phyloP scores from a whole-genome alignment of 2,329 filamentous ascomycete genomes.

The Fusarium longipes region DNA sequence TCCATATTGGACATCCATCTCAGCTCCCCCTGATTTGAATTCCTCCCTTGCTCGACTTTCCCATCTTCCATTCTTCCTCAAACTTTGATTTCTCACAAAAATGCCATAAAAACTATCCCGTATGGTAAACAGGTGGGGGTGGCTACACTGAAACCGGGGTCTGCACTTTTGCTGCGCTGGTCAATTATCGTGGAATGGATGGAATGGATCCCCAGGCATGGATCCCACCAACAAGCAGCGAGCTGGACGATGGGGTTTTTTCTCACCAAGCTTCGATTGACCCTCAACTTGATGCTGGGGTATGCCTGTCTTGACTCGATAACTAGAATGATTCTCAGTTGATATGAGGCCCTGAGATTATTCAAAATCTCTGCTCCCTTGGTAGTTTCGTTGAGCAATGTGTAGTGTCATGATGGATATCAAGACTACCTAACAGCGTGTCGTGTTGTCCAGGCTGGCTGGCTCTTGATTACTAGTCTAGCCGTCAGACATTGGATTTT shows the following conservation, averaged over 20 bases:
- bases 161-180: conserved; percentile 29
- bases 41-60: neutral
- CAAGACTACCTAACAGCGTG: neutral
- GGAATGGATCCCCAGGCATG: conserved; percentile 25
- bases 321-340: conserved; percentile 23
- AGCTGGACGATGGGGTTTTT: conserved; percentile 37
- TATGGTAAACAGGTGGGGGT: conserved; percentile 33
- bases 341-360: conserved; percentile 1
- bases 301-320: conserved; percentile 36
- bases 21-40: conserved; percentile 3
- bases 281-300: conserved; percentile 24
- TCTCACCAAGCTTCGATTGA: conserved; percentile 27
- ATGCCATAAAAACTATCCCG: conserved; percentile 23
- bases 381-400: conserved; percentile 11
- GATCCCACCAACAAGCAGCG: conserved; percentile 34
- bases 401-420: neutral
- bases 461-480: neutral
- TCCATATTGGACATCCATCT: neutral
- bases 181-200: conserved; percentile 28
- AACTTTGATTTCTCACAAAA: conserved; percentile 2
- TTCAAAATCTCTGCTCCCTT: conserved; percentile 25
- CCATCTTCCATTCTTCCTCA: conserved; percentile 5
- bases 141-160: conserved; percentile 17
- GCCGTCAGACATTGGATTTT: neutral
- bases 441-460: neutral